These are phyloP conservation scores for Oenanthe javanica DNA, from an alignment of 140 eudicot genomes.

Conservation along the genomic window DNA sequence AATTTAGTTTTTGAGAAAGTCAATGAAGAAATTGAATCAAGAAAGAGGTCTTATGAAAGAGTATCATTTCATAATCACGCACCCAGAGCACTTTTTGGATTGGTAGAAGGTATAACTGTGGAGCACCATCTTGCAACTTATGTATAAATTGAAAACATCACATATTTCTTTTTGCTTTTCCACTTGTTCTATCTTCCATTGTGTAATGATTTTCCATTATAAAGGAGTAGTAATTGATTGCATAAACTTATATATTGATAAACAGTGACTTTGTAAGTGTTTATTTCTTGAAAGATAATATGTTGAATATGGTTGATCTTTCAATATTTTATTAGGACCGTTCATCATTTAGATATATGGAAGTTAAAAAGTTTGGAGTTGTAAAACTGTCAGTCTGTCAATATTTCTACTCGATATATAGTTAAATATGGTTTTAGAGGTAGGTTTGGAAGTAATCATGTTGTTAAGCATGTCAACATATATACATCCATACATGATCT, in stretches of 20 bases:
- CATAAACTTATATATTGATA: not conserved
- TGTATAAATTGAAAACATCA: not conserved
- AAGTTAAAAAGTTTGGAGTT: not conserved
- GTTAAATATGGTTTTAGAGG: not conserved
- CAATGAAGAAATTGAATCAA: conserved; percentile 55
- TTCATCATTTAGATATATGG: not conserved
- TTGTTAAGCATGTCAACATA: no score
- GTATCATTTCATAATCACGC: conserved; percentile 66
- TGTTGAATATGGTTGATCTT: not conserved
- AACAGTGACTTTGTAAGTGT: not conserved
- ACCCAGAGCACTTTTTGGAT: conserved; percentile 53
- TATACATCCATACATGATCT: no score
- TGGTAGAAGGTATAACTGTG: conserved; percentile 50
- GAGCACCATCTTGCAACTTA: not conserved
- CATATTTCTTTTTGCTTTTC: not conserved
- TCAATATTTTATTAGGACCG: not conserved
- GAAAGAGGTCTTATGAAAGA: conserved; percentile 47
- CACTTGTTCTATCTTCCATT: not conserved
- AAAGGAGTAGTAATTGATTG: not conserved
- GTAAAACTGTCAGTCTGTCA: not conserved
- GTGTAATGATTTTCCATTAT: not conserved
- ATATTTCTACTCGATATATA: not conserved
- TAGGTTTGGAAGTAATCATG: no score
- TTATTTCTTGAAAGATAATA: not conserved
- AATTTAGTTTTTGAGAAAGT: conserved; percentile 52